A percentile compares a stretch with the other conserved stretches of the same genome.
Evolutionary conservation across 257 asterid genomes (phyloP).

Genomic region (Mitragyna speciosa): DNA sequence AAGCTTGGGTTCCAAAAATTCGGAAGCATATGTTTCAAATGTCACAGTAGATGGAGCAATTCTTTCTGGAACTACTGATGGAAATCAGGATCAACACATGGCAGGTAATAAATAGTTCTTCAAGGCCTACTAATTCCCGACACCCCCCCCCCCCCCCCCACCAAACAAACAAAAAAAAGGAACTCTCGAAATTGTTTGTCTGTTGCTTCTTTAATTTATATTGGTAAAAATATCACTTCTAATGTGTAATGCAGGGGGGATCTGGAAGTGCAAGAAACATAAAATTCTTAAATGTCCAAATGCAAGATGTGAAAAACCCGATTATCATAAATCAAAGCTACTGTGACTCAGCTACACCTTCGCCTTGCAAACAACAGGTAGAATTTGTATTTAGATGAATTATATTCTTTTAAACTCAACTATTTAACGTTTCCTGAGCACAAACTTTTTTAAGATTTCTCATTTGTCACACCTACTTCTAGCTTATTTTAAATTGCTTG

Average conservation of each 20-base stretch:
- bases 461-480: neutral
- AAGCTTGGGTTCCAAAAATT: constrained; percentile 68
- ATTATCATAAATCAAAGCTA: constrained; percentile 76
- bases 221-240: neutral
- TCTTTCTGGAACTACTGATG: constrained; percentile 63
- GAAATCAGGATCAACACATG: constrained; percentile 91
- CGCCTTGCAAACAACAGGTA: constrained; percentile 59
- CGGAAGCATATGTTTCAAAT: constrained; percentile 64
- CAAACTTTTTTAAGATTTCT: neutral
- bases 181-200: too few species aligned
- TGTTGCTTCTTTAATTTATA: neutral
- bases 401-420: neutral
- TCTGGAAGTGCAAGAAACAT: constrained; percentile 82
- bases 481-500: neutral
- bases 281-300: constrained; percentile 56
- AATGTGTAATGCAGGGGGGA: constrained; percentile 55
- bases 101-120: constrained; percentile 53
- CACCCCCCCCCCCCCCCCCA: too few species aligned
- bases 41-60: constrained; percentile 62
- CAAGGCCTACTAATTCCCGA: too few species aligned
- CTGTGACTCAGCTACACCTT: constrained; percentile 60
- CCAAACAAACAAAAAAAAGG: too few species aligned
- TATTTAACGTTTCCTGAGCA: too few species aligned
- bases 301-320: constrained; percentile 69
- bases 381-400: neutral